These are phyloP conservation scores for Lipomyces yarrowii DNA, from an alignment of 1,139 yeast species.

Conservation along the genomic window DNA sequence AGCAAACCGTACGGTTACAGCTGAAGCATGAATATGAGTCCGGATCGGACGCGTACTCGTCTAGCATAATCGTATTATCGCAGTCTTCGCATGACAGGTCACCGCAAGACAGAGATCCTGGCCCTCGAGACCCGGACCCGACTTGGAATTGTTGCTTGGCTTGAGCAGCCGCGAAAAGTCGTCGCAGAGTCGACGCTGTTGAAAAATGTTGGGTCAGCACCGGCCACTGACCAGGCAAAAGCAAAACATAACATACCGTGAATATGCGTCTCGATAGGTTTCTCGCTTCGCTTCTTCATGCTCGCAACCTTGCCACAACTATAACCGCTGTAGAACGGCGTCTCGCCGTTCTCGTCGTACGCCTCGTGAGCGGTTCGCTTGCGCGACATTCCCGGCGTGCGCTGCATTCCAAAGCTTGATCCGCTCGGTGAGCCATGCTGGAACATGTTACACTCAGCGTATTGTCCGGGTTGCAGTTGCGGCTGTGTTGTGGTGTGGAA, in stretches of 20 bases:
- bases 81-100: slow-evolving; percentile 30
- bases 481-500: background rate
- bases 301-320: background rate
- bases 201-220: background rate
- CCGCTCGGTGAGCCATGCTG: background rate
- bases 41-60: slow-evolving; percentile 27
- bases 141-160: background rate
- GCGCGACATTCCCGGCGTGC: background rate
- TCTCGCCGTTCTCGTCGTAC: background rate
- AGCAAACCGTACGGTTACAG: slow-evolving; percentile 27
- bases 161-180: slow-evolving; percentile 20
- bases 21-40: slow-evolving; percentile 26
- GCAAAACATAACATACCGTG: slow-evolving; percentile 27
- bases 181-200: slow-evolving; percentile 25
- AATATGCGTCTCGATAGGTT: slow-evolving; percentile 26
- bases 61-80: slow-evolving; percentile 25
- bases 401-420: background rate
- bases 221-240: too few relatives aligned
- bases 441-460: background rate
- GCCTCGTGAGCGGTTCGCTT: slow-evolving; percentile 1
- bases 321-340: background rate
- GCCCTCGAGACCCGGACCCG: background rate
- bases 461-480: background rate
- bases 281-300: slow-evolving; percentile 25
- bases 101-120: background rate